These are phyloP conservation scores for Aspergillus phoenicis DNA, from an alignment of 2,329 filamentous ascomycete species.

Conservation along the genomic window DNA sequence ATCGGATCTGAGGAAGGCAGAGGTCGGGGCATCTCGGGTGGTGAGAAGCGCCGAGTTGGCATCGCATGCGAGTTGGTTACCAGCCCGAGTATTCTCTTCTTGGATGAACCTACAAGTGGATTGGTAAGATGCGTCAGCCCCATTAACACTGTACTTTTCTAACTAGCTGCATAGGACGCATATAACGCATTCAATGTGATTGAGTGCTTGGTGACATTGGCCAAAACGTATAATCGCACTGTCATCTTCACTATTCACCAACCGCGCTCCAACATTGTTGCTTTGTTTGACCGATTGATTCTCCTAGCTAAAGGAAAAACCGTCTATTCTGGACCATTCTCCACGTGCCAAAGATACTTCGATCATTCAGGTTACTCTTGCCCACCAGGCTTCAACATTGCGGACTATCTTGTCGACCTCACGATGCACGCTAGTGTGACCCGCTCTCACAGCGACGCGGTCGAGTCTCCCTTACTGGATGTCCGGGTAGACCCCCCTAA, in stretches of 20 bases:
- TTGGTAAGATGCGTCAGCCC: constrained; percentile 50
- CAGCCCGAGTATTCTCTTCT: constrained; percentile 92
- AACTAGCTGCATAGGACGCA: constrained; percentile 61
- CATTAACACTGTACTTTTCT: not conserved
- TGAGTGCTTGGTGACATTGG: constrained; percentile 89
- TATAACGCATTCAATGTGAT: constrained; percentile 99
- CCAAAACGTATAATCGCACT: constrained; percentile 94
- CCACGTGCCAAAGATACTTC: constrained; percentile 87
- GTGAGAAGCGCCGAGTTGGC: constrained; percentile 92
- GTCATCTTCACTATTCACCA: constrained; percentile 99
- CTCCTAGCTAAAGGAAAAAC: constrained; percentile 85
- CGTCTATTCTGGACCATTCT: constrained; percentile 91
- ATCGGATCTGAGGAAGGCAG: constrained; percentile 96
- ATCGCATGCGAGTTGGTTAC: constrained; percentile 98
- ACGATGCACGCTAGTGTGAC: constrained; percentile 87
- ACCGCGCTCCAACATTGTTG: constrained; percentile 95
- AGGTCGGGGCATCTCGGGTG: constrained; percentile 92
- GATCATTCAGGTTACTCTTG: constrained; percentile 89
- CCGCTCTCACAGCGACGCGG: constrained; percentile 57
- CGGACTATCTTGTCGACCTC: constrained; percentile 93
- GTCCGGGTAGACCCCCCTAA: constrained; percentile 63
- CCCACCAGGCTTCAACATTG: constrained; percentile 96
- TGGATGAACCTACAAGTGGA: constrained; percentile 96
- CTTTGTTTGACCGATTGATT: constrained; percentile 91
- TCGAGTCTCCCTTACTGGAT: constrained; percentile 57